phyloP scores from a whole-genome alignment of 2,329 filamentous ascomycete species.

The Cryphonectria japonica region DNA sequence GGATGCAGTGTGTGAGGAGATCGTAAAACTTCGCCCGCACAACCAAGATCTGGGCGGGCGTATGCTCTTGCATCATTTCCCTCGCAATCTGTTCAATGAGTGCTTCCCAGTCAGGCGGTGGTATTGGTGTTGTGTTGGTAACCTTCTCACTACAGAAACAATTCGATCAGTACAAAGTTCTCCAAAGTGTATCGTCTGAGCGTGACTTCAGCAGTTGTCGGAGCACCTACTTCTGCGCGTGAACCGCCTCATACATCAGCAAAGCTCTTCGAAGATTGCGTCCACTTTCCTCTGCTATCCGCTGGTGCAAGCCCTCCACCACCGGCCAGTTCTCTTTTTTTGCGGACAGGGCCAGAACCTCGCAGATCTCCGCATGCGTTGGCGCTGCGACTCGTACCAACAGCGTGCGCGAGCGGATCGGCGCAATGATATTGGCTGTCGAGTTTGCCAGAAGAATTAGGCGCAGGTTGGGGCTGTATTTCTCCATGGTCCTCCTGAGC shows the following conservation, averaged over 20 bases:
- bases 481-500: slow-evolving; percentile 95
- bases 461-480: slow-evolving; percentile 93
- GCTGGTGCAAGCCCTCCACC: slow-evolving; percentile 73
- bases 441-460: slow-evolving; percentile 93
- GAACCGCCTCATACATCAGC: slow-evolving; percentile 95
- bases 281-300: slow-evolving; percentile 88
- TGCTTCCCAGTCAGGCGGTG: slow-evolving; percentile 95
- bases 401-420: slow-evolving; percentile 88
- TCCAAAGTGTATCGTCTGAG: neutral
- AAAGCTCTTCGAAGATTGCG: slow-evolving; percentile 87
- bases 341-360: slow-evolving; percentile 70
- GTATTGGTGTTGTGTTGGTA: slow-evolving; percentile 83
- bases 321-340: slow-evolving; percentile 85
- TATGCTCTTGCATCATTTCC: slow-evolving; percentile 91
- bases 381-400: slow-evolving; percentile 91
- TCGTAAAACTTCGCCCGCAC: slow-evolving; percentile 96
- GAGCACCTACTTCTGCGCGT: slow-evolving; percentile 85
- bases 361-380: slow-evolving; percentile 80
- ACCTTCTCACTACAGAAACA: slow-evolving; percentile 74
- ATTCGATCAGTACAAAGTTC: slow-evolving; percentile 18
- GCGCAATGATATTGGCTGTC: slow-evolving; percentile 98
- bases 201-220: neutral
- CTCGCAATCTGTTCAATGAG: slow-evolving; percentile 87
- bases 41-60: slow-evolving; percentile 83
- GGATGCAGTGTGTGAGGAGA: slow-evolving; percentile 94